phyloP scores from a whole-genome alignment of 106 monocot species.

The Agapanthus africanus region DNA sequence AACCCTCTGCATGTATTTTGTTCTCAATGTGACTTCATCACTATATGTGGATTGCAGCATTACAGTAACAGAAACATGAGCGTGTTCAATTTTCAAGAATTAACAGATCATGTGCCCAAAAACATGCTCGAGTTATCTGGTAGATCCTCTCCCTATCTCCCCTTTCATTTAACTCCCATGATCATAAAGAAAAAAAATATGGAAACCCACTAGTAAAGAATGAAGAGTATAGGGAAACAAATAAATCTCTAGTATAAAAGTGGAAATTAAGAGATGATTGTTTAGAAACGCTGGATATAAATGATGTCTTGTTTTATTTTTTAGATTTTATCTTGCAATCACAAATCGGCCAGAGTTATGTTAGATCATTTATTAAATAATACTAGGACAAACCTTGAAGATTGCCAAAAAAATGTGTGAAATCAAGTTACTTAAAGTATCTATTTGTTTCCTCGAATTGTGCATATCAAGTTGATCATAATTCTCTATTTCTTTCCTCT shows the following conservation, averaged over 20 bases:
- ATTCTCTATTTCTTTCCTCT: background rate
- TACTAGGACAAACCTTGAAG: background rate
- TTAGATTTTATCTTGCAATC: background rate
- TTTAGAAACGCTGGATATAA: background rate
- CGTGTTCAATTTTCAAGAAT: background rate
- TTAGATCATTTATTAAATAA: background rate
- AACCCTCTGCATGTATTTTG: no score
- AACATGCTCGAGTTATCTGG: background rate
- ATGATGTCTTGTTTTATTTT: no score
- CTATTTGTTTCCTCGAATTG: no score
- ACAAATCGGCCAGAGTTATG: background rate
- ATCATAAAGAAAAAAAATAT: background rate
- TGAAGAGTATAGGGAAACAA: background rate
- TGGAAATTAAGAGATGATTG: background rate
- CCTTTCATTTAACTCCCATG: background rate
- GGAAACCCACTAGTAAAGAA: background rate
- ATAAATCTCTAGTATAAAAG: background rate
- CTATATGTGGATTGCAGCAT: no score
- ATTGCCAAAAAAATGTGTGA: background rate
- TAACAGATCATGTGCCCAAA: background rate
- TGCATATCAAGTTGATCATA: background rate
- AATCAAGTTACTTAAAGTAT: no score
- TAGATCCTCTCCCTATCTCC: background rate
- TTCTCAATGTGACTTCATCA: no score
- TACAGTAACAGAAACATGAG: background rate